These are phyloP conservation scores for Rhynchosporium secalis DNA, from an alignment of 2,329 filamentous ascomycete genomes.

Conservation along the genomic window DNA sequence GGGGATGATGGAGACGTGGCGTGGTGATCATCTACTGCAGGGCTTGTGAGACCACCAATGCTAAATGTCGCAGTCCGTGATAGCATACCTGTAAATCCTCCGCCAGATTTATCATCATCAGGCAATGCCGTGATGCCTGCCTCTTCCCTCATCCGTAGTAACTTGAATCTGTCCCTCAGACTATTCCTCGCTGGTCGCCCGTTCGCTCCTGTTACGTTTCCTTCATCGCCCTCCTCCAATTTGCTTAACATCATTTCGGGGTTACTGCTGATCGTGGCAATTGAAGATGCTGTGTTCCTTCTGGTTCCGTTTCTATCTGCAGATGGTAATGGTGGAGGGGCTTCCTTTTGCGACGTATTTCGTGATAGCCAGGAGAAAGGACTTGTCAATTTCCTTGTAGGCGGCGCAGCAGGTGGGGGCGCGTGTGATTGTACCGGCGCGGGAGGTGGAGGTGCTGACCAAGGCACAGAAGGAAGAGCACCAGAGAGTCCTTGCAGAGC, in stretches of 20 bases:
- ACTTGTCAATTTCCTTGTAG: constrained; percentile 73
- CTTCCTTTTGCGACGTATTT: constrained; percentile 59
- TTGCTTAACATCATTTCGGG: constrained; percentile 76
- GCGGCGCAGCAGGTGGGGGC: constrained; percentile 33
- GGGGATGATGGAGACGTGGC: constrained; percentile 44
- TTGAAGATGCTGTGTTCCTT: constrained; percentile 77
- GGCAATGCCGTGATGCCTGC: constrained; percentile 56
- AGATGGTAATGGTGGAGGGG: constrained; percentile 49
- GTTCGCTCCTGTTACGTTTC: constrained; percentile 50
- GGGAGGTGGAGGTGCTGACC: constrained; percentile 62
- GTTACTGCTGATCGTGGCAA: constrained; percentile 77
- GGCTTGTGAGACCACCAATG: constrained; percentile 47
- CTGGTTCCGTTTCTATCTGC: constrained; percentile 45
- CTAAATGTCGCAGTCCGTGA: constrained; percentile 45
- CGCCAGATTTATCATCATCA: constrained; percentile 45
- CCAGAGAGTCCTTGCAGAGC: constrained; percentile 69
- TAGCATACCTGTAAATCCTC: constrained; percentile 44
- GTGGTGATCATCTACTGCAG: constrained; percentile 43
- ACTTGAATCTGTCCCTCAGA: constrained; percentile 76
- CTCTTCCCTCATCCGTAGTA: constrained; percentile 74
- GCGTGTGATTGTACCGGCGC: constrained; percentile 28
- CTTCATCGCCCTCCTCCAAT: constrained; percentile 76
- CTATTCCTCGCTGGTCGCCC: constrained; percentile 58
- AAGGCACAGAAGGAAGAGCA: constrained; percentile 70
- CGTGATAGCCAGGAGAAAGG: constrained; percentile 86